Evolutionary conservation across 1,139 yeast species (phyloP), one percentile per base, ranked within the genome.

Genomic region (Starmera stellimalicola): DNA sequence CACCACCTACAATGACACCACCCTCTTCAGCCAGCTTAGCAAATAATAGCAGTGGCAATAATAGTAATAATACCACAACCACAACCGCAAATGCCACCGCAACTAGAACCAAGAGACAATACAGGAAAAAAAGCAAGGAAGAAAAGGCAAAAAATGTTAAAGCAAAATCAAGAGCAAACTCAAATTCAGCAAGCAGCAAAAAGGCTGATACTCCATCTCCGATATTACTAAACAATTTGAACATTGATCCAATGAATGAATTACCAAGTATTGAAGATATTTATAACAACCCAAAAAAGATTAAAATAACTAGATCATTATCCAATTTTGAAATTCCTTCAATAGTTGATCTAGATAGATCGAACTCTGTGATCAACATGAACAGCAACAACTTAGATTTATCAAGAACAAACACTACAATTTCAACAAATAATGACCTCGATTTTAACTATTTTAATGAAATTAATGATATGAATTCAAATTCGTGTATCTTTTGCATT

Each of bases 401-500:
- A 27, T n/a, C 30, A 18, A 27, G 22, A 18, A 27, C 30, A 6
- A 22, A 22, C 11, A 27, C 22, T 10, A 27, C 30, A n/a, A 18
- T 18, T 18, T n/a, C 23, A 10, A 18, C 30, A 18, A 18, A n/a
- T 11, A 11, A 18, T 18, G 24, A 22, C 6, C 9, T 22, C 4
- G 25, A 22, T 22, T 22, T 22, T 14, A n/a, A 22, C 11, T 22
- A n/a, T 22, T 22, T 22, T 6, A 22, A 22, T 22, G 25, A 22
- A 22, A 6, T 27, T 18, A 19, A 12, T 28, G 16, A 25, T 19
- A 16, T 27, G 32, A 32, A 30, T 24, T 23, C 27, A 12, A 18
- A 32, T 15, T 58, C 55, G 32, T 64, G 70, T 44, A 70, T 69
- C n/a, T 65, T 64, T 42, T 65, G 70, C 42, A 50, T 60, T 18